Percentiles rank a stretch among this genome's conserved stretches.
Evolutionary conservation across 768 basidiomycete genomes (phyloP).

Genomic region (Auriscalpium microsporum): DNA sequence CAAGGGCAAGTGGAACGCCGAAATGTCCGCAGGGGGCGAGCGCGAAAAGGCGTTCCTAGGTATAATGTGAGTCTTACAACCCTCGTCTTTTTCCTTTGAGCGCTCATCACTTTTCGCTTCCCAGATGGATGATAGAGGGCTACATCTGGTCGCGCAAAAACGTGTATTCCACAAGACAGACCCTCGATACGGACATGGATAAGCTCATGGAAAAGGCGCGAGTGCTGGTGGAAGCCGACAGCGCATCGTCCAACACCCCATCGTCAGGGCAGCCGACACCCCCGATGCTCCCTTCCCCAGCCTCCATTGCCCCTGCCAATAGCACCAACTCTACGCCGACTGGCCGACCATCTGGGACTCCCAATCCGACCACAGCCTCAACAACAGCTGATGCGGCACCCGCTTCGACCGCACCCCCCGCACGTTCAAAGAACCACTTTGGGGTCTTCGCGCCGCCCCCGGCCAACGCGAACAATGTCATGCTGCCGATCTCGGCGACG

Average conservation of each 20-base stretch:
- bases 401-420: slow-evolving; percentile 20
- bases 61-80: slow-evolving; percentile 54
- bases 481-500: slow-evolving; percentile 13
- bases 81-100: slow-evolving; percentile 20
- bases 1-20: slow-evolving; percentile 54
- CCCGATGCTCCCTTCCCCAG: slow-evolving; percentile 74
- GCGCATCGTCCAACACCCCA: slow-evolving; percentile 10
- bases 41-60: slow-evolving; percentile 59
- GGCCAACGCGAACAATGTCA: slow-evolving; percentile 16
- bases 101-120: slow-evolving; percentile 19
- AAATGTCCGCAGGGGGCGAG: slow-evolving; percentile 33
- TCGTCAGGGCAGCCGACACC: slow-evolving; percentile 33
- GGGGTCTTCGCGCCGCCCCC: slow-evolving; percentile 14
- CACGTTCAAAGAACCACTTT: slow-evolving; percentile 13
- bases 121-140: slow-evolving; percentile 72
- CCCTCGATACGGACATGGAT: slow-evolving; percentile 13
- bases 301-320: slow-evolving; percentile 54
- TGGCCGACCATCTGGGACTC: slow-evolving; percentile 45
- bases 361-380: slow-evolving; percentile 31
- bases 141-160: slow-evolving; percentile 55
- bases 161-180: slow-evolving; percentile 29
- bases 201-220: slow-evolving; percentile 14
- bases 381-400: slow-evolving; percentile 15
- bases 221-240: slow-evolving; percentile 16
- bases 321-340: slow-evolving; percentile 77